Conservation (phyloP, 768 basidiomycete species). For the Phaeotremella fagi region DNA sequence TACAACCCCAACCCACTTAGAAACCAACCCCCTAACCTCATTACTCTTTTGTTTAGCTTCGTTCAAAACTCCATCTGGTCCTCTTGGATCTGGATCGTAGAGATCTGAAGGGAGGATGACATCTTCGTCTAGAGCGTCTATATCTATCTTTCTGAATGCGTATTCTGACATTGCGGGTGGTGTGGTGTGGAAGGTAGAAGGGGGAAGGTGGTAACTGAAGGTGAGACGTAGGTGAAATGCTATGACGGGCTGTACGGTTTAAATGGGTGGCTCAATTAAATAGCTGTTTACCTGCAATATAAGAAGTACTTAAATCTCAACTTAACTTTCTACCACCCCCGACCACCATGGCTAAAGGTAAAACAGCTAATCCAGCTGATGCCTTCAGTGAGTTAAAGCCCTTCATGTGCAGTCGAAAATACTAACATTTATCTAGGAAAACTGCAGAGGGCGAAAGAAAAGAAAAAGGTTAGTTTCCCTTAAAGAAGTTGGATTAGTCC, state of each 20-base stretch:
- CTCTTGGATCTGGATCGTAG: slow-evolving; percentile 77
- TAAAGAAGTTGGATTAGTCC: too few species aligned
- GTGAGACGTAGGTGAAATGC: background rate
- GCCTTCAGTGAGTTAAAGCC: slow-evolving; percentile 64
- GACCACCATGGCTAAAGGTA: slow-evolving; percentile 70
- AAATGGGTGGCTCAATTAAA: slow-evolving; percentile 3
- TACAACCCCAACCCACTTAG: slow-evolving; percentile 57
- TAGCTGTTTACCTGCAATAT: background rate
- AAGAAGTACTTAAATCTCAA: background rate
- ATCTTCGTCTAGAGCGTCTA: slow-evolving; percentile 91
- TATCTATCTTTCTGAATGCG: slow-evolving; percentile 87
- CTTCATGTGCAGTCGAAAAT: background rate
- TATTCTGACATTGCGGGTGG: slow-evolving; percentile 42
- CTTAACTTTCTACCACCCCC: background rate
- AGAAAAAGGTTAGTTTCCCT: slow-evolving; percentile 84
- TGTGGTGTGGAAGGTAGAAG: background rate
- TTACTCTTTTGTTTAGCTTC: slow-evolving; percentile 72
- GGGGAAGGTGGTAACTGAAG: background rate
- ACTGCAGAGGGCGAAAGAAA: slow-evolving; percentile 84
- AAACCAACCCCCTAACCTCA: slow-evolving; percentile 66
- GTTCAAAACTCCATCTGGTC: slow-evolving; percentile 64
- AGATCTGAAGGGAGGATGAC: slow-evolving; percentile 76
- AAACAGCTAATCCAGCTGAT: slow-evolving; percentile 88
- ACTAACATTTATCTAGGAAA: slow-evolving; percentile 60
- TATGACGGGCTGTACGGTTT: background rate